Conservation (phyloP, 441 rosid genomes). For the Brassica balearica region DNA sequence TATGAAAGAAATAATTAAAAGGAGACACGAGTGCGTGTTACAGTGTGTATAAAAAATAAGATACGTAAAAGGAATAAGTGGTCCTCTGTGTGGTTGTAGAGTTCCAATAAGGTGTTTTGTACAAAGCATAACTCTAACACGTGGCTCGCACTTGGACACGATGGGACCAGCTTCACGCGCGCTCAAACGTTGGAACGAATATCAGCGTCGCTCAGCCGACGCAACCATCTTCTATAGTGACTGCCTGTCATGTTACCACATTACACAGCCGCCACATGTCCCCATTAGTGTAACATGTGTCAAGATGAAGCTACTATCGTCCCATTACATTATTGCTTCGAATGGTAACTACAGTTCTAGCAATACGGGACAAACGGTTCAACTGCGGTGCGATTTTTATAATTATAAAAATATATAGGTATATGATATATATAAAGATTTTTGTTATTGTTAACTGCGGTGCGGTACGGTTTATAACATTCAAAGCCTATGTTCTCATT, state of each 20-base stretch:
- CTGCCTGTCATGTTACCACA: constrained; percentile 34
- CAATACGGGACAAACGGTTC: too few species aligned
- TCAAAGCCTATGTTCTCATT: not conserved
- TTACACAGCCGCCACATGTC: constrained; percentile 38
- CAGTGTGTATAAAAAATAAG: constrained; percentile 2
- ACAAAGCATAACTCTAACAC: not conserved
- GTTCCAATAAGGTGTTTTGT: constrained; percentile 31
- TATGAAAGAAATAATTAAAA: not conserved
- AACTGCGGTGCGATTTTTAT: too few species aligned
- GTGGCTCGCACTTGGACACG: constrained; percentile 18
- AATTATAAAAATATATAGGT: too few species aligned
- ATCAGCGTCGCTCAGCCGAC: constrained; percentile 40
- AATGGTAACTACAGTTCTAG: too few species aligned
- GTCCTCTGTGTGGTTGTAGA: constrained; percentile 27
- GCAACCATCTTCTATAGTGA: constrained; percentile 33
- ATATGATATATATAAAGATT: too few species aligned
- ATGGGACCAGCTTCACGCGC: constrained; percentile 29
- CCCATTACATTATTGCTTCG: not conserved
- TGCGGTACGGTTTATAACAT: too few species aligned
- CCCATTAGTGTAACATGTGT: constrained; percentile 24
- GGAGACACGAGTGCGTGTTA: constrained; percentile 31
- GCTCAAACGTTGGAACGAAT: constrained; percentile 18
- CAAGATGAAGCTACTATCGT: constrained; percentile 18
- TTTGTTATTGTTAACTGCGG: too few species aligned
- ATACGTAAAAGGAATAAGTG: constrained; percentile 34